A percentile compares a stretch with the other conserved stretches of the same genome.
Conservation (phyloP, 2,329 filamentous ascomycete species). For the Hymenoscyphus repandus region DNA sequence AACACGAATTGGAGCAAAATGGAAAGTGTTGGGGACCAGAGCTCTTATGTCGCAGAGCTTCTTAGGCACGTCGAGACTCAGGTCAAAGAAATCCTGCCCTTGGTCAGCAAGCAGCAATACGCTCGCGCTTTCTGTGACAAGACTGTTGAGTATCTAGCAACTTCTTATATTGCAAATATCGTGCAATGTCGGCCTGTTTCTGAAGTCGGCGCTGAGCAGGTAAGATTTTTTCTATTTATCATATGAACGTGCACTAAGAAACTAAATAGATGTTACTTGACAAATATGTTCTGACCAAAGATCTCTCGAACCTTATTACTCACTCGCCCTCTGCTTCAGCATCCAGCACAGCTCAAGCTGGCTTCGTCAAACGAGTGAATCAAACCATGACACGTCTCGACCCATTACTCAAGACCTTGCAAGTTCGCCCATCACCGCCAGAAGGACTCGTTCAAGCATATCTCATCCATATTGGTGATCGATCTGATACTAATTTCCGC, state of each 20-base stretch:
- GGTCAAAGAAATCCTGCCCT: slow-evolving; percentile 66
- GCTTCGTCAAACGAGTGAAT: slow-evolving; percentile 82
- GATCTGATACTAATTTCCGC: slow-evolving; percentile 89
- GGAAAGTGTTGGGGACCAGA: slow-evolving; percentile 90
- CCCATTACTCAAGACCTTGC: slow-evolving; percentile 89
- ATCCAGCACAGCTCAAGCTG: slow-evolving; percentile 35
- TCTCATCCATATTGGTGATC: slow-evolving; percentile 92
- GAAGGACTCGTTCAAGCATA: slow-evolving; percentile 96
- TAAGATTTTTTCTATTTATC: slow-evolving; percentile 31
- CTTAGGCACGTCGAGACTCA: slow-evolving; percentile 66
- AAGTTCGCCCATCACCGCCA: slow-evolving; percentile 84
- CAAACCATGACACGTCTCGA: slow-evolving; percentile 82
- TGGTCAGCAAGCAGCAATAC: slow-evolving; percentile 88
- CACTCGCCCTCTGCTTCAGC: slow-evolving; percentile 35
- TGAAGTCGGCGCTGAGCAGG: slow-evolving; percentile 90
- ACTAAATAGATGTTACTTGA: slow-evolving; percentile 78
- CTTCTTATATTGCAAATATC: slow-evolving; percentile 74
- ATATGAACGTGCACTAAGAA: slow-evolving; percentile 21
- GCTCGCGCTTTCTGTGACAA: slow-evolving; percentile 93
- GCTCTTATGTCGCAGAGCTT: slow-evolving; percentile 82
- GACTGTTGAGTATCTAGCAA: slow-evolving; percentile 81
- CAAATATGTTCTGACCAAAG: slow-evolving; percentile 83
- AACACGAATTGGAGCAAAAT: slow-evolving; percentile 94
- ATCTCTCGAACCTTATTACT: slow-evolving; percentile 65
- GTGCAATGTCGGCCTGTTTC: slow-evolving; percentile 87